Base-by-base conservation (phyloP, 495 filamentous ascomycete genomes). In the Physcia stellaris region DNA sequence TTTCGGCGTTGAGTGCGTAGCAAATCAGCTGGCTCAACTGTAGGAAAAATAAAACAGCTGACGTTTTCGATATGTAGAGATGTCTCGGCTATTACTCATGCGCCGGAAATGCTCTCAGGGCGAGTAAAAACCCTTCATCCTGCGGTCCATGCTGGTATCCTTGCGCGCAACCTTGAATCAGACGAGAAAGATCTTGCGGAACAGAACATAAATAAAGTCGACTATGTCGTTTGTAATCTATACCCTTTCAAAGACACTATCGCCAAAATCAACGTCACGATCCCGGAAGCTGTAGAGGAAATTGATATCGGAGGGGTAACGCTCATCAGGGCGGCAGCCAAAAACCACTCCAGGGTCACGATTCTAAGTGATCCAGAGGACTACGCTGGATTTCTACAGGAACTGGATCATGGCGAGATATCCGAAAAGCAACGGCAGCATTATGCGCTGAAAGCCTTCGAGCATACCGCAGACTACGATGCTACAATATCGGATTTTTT, bases 401-500 rank as follows among this genome's bases (percentile, higher is more conserved):
- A 94, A 62, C 72, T 98, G 9, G 75, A 82, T 54, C 70, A 79
- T 32, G 88, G 90, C 27, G 83, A 87, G 56, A 79, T 96, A 50
- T 76, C 76, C 39, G 80, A 90, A 52, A 65, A 67, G 22, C 86
- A 75, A 64, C 75, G 87, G 41, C 82, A 94, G 55, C 62, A 73
- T 35, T 94, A 92, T 52, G 86, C 92, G 19, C 71, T 96, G 48
- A 96, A 96, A 69, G 88, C 22, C 20, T 98, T 98, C 52, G 81
- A 92, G 65, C 90, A 95, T 57, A 98, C 92, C n/a, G 86, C 92
- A 42, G 86, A 90, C 60, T 98, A 96, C 56, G 90, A 98, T 60
- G 70, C 72, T 9, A 79, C 90, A 45, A 98, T 98, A 53, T 80
- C 92, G 19, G 83, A 80, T 51, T 98, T 94, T 70, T 98, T 98